phyloP scores from a whole-genome alignment of 2,329 filamentous ascomycete species.

The Davidsoniella neocaledoniae region DNA sequence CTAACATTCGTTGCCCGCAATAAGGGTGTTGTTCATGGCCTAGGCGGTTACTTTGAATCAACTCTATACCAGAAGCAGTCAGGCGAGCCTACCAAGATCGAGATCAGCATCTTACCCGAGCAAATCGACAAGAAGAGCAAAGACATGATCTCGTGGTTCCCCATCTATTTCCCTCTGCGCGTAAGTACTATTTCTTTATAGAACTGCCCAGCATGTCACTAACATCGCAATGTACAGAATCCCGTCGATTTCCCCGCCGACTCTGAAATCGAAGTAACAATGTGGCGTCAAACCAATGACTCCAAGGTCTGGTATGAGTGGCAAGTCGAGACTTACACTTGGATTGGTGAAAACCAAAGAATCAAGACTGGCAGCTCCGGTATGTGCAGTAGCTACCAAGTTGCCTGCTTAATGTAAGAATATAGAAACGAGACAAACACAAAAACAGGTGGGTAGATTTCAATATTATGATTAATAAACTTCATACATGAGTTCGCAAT shows the following conservation, averaged over 20 bases:
- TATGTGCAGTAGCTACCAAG: slow-evolving; percentile 50
- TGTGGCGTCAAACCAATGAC: slow-evolving; percentile 94
- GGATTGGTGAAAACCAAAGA: slow-evolving; percentile 39
- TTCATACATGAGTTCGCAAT: no score
- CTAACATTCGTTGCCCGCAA: slow-evolving; percentile 63
- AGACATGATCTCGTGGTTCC: slow-evolving; percentile 99
- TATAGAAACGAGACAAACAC: neutral
- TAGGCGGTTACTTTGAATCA: slow-evolving; percentile 92
- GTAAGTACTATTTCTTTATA: slow-evolving; percentile 30
- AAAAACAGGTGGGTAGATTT: neutral
- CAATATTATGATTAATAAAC: no score
- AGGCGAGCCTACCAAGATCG: slow-evolving; percentile 39
- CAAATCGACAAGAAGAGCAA: slow-evolving; percentile 84
- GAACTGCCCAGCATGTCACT: neutral
- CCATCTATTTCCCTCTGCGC: slow-evolving; percentile 93
- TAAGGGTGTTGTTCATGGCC: slow-evolving; percentile 71
- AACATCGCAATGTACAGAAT: slow-evolving; percentile 34
- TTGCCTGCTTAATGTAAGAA: slow-evolving; percentile 52
- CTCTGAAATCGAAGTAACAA: slow-evolving; percentile 73
- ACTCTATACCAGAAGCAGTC: slow-evolving; percentile 54
- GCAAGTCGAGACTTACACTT: slow-evolving; percentile 72
- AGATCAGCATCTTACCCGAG: slow-evolving; percentile 83
- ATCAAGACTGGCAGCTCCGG: slow-evolving; percentile 51
- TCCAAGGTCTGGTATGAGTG: slow-evolving; percentile 98
- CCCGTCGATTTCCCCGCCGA: slow-evolving; percentile 75